Evolutionary conservation across 2,329 filamentous ascomycete genomes (phyloP).

Genomic region (Colletotrichum tabaci): DNA sequence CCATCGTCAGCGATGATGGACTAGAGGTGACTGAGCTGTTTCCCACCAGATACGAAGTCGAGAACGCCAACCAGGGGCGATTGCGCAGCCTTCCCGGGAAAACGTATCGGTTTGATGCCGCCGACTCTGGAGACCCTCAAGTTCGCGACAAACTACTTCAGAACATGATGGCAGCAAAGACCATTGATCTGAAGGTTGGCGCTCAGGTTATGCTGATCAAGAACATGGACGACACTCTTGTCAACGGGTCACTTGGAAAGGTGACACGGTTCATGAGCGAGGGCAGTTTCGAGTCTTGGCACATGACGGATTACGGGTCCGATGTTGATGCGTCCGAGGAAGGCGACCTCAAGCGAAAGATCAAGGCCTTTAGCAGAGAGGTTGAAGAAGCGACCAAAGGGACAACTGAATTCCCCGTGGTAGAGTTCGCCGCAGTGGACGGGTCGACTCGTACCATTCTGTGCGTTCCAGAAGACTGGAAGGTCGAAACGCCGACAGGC

Average conservation of each 20-base stretch:
- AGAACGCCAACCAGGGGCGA: conserved; percentile 83
- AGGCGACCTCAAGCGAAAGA: conserved; percentile 68
- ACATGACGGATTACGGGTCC: conserved; percentile 54
- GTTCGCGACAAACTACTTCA: conserved; percentile 83
- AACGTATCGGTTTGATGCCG: conserved; percentile 77
- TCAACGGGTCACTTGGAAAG: conserved; percentile 94
- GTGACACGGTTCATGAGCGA: conserved; percentile 82
- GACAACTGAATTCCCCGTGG: conserved; percentile 79
- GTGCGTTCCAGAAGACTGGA: conserved; percentile 92
- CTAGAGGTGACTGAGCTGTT: conserved; percentile 93
- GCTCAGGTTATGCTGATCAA: conserved; percentile 99
- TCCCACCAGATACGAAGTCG: conserved; percentile 91
- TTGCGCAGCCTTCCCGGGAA: conserved; percentile 81
- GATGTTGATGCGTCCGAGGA: conserved; percentile 60
- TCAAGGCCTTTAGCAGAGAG: conserved; percentile 65
- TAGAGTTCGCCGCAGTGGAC: conserved; percentile 86
- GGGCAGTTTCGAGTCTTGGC: conserved; percentile 54
- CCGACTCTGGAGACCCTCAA: conserved; percentile 81
- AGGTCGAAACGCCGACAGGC: conserved; percentile 95
- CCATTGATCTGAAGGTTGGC: conserved; percentile 86
- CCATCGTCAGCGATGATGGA: conserved; percentile 79
- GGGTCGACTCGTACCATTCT: conserved; percentile 83
- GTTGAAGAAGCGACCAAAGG: conserved; percentile 56
- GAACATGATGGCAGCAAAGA: conserved; percentile 94
- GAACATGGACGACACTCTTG: conserved; percentile 93